These are phyloP conservation scores for Fusarium tuaranense DNA, from an alignment of 2,329 filamentous ascomycete species.

Conservation along the genomic window DNA sequence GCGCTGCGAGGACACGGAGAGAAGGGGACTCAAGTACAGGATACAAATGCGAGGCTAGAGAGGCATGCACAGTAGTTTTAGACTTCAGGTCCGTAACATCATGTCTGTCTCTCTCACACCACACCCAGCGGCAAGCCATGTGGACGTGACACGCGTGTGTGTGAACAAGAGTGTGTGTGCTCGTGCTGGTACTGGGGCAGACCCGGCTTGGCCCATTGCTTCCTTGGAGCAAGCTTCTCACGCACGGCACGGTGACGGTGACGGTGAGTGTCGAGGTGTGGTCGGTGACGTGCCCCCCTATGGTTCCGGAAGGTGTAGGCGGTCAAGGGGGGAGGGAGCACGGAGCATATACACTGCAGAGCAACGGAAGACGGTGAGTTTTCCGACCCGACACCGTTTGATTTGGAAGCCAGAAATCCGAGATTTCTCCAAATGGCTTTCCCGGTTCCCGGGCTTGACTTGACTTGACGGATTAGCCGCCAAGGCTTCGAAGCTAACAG, in stretches of 20 bases:
- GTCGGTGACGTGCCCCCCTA: conserved; percentile 24
- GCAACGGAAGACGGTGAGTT: not conserved
- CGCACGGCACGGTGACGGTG: conserved; percentile 3
- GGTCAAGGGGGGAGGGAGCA: not conserved
- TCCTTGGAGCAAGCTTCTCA: not conserved
- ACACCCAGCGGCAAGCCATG: conserved; percentile 3
- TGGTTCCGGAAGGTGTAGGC: not conserved
- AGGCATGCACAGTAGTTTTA: not conserved
- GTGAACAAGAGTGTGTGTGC: not conserved
- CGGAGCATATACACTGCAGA: not conserved
- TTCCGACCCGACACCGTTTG: not conserved
- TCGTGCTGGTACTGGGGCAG: not conserved
- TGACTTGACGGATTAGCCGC: not conserved
- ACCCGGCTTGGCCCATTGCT: not conserved
- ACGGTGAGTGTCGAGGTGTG: conserved; percentile 10
- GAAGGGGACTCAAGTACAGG: conserved; percentile 32
- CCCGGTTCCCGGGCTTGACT: not conserved
- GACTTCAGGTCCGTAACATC: not conserved
- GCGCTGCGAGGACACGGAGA: not conserved
- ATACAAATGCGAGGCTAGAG: conserved; percentile 11
- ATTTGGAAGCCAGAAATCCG: not conserved
- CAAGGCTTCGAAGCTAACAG: conserved; percentile 3
- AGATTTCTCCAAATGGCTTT: not conserved
- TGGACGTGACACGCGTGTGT: conserved; percentile 2
- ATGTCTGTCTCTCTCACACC: not conserved